These are phyloP conservation scores for Lagenidium sp. DNA, from an alignment of 352 stramenopile species.

Conservation along the genomic window DNA sequence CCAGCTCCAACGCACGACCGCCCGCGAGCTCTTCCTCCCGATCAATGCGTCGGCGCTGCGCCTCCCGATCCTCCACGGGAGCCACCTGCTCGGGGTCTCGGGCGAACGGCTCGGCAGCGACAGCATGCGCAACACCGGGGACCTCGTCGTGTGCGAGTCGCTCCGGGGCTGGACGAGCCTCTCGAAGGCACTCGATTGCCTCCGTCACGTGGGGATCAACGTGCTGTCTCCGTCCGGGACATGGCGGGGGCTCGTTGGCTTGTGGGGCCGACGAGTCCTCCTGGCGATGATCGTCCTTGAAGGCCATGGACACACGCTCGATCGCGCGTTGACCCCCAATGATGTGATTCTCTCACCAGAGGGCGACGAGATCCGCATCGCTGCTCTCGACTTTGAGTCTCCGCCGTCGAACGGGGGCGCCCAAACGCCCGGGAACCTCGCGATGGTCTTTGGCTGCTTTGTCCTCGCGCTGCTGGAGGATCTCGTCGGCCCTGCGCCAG, in stretches of 20 bases:
- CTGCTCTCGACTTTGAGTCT: too few species aligned
- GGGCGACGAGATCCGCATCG: too few species aligned
- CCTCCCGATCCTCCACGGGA: constrained; percentile 1
- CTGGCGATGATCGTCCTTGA: not conserved
- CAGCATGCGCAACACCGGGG: too few species aligned
- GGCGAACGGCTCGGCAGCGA: too few species aligned
- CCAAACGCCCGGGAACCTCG: too few species aligned
- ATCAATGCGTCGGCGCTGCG: constrained; percentile 1
- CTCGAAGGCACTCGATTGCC: constrained; percentile 10
- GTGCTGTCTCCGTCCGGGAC: not conserved
- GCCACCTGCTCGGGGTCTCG: not conserved
- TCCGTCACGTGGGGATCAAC: not conserved
- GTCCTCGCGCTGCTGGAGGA: too few species aligned
- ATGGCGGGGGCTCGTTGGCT: not conserved
- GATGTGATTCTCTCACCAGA: too few species aligned
- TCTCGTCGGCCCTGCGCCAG: too few species aligned
- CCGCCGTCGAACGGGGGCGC: too few species aligned
- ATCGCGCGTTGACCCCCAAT: too few species aligned
- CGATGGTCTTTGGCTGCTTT: too few species aligned
- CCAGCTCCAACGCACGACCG: constrained; percentile 7
- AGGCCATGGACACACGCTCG: too few species aligned
- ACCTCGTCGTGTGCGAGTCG: constrained; percentile 24
- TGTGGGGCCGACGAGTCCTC: not conserved
- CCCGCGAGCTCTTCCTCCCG: constrained; percentile 10
- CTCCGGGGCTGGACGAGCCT: constrained; percentile 20